phyloP scores from a whole-genome alignment of 108 stramenopile genomes.

The Schizochytrium sp. region DNA sequence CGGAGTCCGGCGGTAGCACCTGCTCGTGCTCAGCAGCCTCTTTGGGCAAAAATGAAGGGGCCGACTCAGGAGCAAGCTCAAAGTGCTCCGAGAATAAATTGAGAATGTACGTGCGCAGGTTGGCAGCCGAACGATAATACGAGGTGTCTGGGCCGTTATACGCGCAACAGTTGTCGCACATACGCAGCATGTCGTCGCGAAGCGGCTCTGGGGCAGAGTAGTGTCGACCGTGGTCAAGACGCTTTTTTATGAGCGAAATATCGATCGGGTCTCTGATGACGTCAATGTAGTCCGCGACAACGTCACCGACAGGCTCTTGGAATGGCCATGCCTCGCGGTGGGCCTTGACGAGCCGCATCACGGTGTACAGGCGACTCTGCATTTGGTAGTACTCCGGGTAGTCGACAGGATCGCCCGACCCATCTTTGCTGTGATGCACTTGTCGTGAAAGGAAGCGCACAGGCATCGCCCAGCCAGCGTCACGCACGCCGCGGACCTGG shows the following conservation, averaged over 20 bases:
- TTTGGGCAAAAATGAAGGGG: not conserved
- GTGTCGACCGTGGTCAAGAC: slow-evolving; percentile 66
- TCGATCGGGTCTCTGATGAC: slow-evolving; percentile 78
- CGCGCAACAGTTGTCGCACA: slow-evolving; percentile 13
- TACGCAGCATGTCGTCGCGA: not conserved
- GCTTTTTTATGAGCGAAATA: slow-evolving; percentile 69
- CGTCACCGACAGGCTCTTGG: slow-evolving; percentile 72
- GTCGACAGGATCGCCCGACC: not conserved
- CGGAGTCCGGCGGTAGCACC: not conserved
- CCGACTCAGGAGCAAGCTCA: not conserved
- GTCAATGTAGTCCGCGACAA: slow-evolving; percentile 75
- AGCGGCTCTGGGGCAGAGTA: slow-evolving; percentile 52
- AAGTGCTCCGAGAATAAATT: not conserved
- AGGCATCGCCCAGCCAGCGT: slow-evolving; percentile 84
- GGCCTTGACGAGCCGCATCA: slow-evolving; percentile 69
- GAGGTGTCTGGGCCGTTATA: not conserved
- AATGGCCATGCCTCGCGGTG: slow-evolving; percentile 87
- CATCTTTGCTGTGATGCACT: slow-evolving; percentile 39
- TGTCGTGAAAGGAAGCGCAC: slow-evolving; percentile 57
- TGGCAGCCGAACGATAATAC: not conserved
- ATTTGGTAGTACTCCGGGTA: slow-evolving; percentile 44
- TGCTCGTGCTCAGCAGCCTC: not conserved
- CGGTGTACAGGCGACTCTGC: slow-evolving; percentile 53
- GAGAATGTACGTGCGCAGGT: not conserved
- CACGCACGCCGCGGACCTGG: slow-evolving; percentile 73